Percentiles rank a stretch among this genome's conserved stretches.
Conservation (phyloP, 2,329 filamentous ascomycete species). For the Curvularia verruculosa region DNA sequence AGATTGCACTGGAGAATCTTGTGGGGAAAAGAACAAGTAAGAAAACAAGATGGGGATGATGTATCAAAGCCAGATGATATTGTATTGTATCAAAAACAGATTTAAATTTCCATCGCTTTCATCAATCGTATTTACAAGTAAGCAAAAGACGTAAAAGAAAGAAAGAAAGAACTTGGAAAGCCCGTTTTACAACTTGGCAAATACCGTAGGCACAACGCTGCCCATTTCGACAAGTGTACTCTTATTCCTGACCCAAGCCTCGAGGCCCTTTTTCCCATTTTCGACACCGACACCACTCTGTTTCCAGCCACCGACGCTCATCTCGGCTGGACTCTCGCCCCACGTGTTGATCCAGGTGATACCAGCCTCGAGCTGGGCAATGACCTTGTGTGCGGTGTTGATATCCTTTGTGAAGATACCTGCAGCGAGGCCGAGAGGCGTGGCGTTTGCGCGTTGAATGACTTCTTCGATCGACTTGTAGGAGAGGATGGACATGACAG, state of each 20-base stretch:
- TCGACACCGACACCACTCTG: slow-evolving; percentile 86
- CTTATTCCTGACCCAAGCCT: slow-evolving; percentile 85
- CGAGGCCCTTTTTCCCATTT: slow-evolving; percentile 79
- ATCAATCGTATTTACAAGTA: not conserved
- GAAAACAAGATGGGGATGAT: too few relatives aligned
- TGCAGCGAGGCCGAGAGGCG: slow-evolving; percentile 78
- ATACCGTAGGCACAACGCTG: slow-evolving; percentile 72
- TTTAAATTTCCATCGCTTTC: not conserved
- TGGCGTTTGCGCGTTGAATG: slow-evolving; percentile 75
- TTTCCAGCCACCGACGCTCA: slow-evolving; percentile 93
- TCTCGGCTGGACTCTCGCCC: slow-evolving; percentile 91
- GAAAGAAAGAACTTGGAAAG: not conserved
- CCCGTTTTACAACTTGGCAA: slow-evolving; percentile 53
- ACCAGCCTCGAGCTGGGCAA: slow-evolving; percentile 75
- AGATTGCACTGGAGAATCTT: too few relatives aligned
- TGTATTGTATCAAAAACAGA: not conserved
- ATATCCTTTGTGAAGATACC: slow-evolving; percentile 82
- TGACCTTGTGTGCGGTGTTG: slow-evolving; percentile 72
- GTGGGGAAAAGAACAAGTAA: too few relatives aligned
- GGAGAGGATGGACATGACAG: slow-evolving; percentile 79
- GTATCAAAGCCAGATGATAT: not conserved
- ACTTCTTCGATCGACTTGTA: slow-evolving; percentile 75
- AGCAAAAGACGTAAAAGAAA: too few relatives aligned
- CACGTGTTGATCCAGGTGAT: slow-evolving; percentile 94
- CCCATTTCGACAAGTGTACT: slow-evolving; percentile 86